Conservation (phyloP, 345 rosid species). For the Trapa incisa region DNA sequence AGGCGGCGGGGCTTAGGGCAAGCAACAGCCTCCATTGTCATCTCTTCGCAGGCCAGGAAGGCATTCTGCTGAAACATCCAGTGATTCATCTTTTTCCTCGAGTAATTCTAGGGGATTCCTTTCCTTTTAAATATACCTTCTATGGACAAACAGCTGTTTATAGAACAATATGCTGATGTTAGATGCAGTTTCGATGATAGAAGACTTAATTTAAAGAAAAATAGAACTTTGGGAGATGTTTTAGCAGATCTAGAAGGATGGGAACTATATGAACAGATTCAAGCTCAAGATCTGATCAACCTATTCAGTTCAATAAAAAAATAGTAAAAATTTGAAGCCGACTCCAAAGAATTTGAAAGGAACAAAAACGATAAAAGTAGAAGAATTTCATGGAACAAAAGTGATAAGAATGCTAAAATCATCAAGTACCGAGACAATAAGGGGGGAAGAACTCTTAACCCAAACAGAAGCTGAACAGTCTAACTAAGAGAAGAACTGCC, state of each 20-base stretch:
- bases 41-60: slow-evolving; percentile 29
- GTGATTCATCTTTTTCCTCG: slow-evolving; percentile 35
- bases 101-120: too few relatives aligned
- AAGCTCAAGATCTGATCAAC: slow-evolving; percentile 20
- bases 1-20: slow-evolving; percentile 76
- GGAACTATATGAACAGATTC: slow-evolving; percentile 5
- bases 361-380: too few relatives aligned
- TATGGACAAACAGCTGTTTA: too few relatives aligned
- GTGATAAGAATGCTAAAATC: not conserved
- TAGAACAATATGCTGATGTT: not conserved
- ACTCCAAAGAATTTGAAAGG: not conserved
- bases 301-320: not conserved
- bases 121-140: too few relatives aligned
- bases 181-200: too few relatives aligned
- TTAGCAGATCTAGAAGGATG: not conserved
- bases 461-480: not conserved
- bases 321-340: not conserved
- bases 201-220: too few relatives aligned
- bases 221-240: too few relatives aligned
- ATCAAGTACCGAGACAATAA: too few relatives aligned
- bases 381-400: not conserved
- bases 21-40: slow-evolving; percentile 37
- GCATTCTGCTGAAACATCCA: slow-evolving; percentile 42
- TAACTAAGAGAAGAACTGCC: not conserved
- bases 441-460: not conserved